Percentiles rank a stretch among this genome's conserved stretches.
phyloP scores from a whole-genome alignment of 129 eudicot genomes.

The Solidago caesia region DNA sequence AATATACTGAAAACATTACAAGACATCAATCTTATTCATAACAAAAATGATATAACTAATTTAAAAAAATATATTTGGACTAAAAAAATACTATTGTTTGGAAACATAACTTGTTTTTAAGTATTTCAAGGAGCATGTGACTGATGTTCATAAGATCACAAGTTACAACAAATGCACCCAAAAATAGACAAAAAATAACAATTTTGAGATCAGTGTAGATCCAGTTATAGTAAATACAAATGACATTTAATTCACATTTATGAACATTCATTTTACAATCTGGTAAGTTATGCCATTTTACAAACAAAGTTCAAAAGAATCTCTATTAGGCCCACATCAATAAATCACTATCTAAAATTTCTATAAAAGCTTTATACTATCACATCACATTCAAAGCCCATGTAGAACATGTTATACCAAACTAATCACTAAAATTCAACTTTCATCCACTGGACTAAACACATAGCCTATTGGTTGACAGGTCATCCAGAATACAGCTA shows the following conservation, averaged over 20 bases:
- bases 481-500: too few species aligned
- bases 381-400: neutral
- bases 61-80: neutral
- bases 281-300: neutral
- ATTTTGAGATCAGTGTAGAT: conserved; percentile 16
- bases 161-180: conserved; percentile 13
- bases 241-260: neutral
- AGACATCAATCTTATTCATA: neutral
- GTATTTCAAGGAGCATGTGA: too few species aligned
- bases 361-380: conserved; percentile 8
- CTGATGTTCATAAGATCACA: neutral
- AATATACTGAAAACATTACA: neutral
- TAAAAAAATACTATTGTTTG: neutral
- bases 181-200: conserved; percentile 17
- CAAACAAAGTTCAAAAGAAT: conserved; percentile 27
- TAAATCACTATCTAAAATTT: conserved; percentile 10
- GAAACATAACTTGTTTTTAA: neutral
- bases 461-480: too few species aligned
- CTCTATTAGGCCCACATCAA: neutral
- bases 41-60: neutral
- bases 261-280: conserved; percentile 4
- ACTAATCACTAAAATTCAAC: neutral
- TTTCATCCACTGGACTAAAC: neutral
- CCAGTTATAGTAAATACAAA: neutral
- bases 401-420: conserved; percentile 2